Percentiles rank a stretch among this genome's conserved stretches.
phyloP scores from a whole-genome alignment of 352 stramenopile species.

The Achlya hypogyna region DNA sequence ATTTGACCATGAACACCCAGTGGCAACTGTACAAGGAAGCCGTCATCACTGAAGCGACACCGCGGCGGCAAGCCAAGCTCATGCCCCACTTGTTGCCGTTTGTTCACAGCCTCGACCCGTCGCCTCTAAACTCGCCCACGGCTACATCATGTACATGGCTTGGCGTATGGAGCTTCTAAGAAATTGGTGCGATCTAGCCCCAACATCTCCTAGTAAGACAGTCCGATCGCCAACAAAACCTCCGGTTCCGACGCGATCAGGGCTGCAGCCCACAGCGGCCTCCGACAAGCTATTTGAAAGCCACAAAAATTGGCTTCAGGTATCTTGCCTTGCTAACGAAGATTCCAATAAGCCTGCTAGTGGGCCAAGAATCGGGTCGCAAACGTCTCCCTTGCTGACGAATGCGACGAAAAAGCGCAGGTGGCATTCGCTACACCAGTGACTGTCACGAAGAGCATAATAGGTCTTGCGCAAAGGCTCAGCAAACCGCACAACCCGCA shows the following conservation, averaged over 20 bases:
- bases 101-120: constrained; percentile 1
- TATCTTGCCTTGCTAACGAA: not conserved
- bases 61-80: not conserved
- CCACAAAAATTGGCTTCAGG: constrained; percentile 6
- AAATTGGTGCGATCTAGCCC: not conserved
- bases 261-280: not conserved
- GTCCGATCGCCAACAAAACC: not conserved
- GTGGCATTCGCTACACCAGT: not conserved
- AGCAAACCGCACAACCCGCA: not conserved
- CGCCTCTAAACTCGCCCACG: not conserved
- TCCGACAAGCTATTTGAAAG: not conserved
- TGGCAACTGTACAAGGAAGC: constrained; percentile 49
- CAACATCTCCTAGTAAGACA: not conserved
- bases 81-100: constrained; percentile 1
- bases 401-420: not conserved
- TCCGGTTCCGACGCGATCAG: not conserved
- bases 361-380: not conserved
- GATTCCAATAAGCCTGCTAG: not conserved
- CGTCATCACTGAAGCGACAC: constrained; percentile 21
- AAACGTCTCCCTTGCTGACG: constrained; percentile 3
- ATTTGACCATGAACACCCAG: constrained; percentile 35
- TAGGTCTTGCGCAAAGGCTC: not conserved
- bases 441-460: not conserved
- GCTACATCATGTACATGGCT: not conserved
- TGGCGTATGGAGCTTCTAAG: not conserved